Evolutionary conservation across 441 rosid genomes (phyloP), one percentile per base, ranked within the genome.

Genomic region (Adansonia madagascariensis): DNA sequence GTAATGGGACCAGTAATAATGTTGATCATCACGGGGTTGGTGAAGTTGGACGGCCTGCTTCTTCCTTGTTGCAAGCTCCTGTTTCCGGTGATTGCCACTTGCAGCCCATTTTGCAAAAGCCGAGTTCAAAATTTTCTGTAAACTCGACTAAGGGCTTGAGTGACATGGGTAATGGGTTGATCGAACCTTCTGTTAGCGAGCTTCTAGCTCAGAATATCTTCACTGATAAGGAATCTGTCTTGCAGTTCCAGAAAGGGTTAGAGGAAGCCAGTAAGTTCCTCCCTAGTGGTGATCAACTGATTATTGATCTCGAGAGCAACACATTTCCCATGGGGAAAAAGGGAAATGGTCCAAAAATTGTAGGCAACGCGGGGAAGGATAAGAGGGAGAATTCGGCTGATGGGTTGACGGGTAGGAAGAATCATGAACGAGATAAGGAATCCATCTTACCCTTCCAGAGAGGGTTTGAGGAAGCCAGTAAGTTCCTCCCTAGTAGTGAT

Each of bases 391-490:
- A 27, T 27, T 27, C 31, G 31, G 31, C 31, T 27, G 2, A 27
- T 27, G 31, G 31, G 31, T 27, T 27, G 31, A 27, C 31, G 2
- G 31, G 31, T 27, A 27, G 31, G 31, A 27, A 27, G 31, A 27
- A 27, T 27, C 31, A 27, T 27, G 31, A 27, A 27, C 31, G 1
- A 27, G 31, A 27, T 27, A 27, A 27, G 31, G 31, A 27, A 27
- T 27, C 31, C 2, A 27, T 27, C 31, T 27, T 27, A 27, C 1
- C 31, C 31, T 27, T 27, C 31, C 31, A 27, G 63, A 88, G 77
- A 80, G 92, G 90, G 39, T 27, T 86, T 60, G 91, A 89, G 81
- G 92, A 86, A 86, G 91, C 91, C 14, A 84, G 84, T 65, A 86
- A 87, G 81, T 87, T 88, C 76, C 88, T 89, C 79, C 91, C 89